Evolutionary conservation across 2,329 filamentous ascomycete genomes (phyloP), one percentile per base, ranked within the genome.

Genomic region (Penicillium sp.): DNA sequence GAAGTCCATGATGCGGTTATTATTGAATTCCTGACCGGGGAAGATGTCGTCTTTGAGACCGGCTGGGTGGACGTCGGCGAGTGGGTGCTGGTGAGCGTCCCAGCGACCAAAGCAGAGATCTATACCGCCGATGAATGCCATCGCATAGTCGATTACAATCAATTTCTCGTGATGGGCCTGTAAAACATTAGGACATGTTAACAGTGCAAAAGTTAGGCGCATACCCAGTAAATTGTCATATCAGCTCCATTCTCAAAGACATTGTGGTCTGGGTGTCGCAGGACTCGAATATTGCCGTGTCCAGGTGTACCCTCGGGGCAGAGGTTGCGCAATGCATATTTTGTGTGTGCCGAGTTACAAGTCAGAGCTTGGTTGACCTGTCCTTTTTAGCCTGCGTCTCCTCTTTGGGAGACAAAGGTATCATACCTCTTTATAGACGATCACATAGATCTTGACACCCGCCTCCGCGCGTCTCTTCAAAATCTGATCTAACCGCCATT

Each of bases 1-100:
- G 71, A 97, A 99, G 68, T 99, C 94, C 88, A 96, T 89, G 64
- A 97, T 87, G 35, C 93, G 86, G 72, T 96, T 97, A 74, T 97
- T 97, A 75, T 97, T 97, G 79, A 95, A 97, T 67, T 99, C 94
- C 69, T 99, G 94, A 0, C 94, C 94, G 0, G 94, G 92, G 81
- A 91, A 99, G 20, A 97, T 81, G 72, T 97, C 92, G 52, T 92
- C 85, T 14, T 84, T 80, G 18, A 96, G 84, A 20, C 89, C 90
- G 42, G 88, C 86, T 0, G 93, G 93, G 70, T 97, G 92, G 0
- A 92, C 86, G 71, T 97, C 94, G 1, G 93, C 83, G 14, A 97
- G 81, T 1, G 87, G 83, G 74, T 97, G 94, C 67, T 96, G 90
- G 60, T 89, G 85, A 53, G 84, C 83, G 68, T 99, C 94, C 92